A percentile compares a stretch with the other conserved stretches of the same genome.
These are phyloP conservation scores for Zygoascus meyerae DNA, from an alignment of 1,139 yeast species.

Conservation along the genomic window DNA sequence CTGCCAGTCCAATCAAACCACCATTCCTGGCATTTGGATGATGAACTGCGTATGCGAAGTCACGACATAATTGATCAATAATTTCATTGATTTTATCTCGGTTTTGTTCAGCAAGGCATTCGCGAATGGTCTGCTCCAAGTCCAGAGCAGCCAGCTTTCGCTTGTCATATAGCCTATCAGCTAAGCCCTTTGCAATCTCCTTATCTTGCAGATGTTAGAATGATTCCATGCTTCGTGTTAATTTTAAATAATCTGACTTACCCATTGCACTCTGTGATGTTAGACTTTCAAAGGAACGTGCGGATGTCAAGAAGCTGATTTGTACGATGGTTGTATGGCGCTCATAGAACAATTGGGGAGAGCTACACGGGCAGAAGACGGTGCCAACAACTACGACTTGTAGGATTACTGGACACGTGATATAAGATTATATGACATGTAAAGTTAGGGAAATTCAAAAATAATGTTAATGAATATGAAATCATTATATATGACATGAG, in stretches of 20 bases:
- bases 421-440: no score
- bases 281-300: neutral
- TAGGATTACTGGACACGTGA: no score
- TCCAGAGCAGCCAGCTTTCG: constrained; percentile 92
- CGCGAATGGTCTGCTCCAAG: constrained; percentile 72
- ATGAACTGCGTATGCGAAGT: constrained; percentile 70
- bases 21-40: constrained; percentile 73
- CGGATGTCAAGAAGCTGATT: neutral
- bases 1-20: constrained; percentile 71
- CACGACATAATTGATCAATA: constrained; percentile 61
- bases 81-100: constrained; percentile 61
- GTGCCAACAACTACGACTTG: no score
- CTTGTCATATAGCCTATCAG: constrained; percentile 88
- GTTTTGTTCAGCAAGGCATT: constrained; percentile 63
- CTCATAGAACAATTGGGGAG: no score
- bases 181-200: constrained; percentile 72
- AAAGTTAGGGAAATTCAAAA: no score
- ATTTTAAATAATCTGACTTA: constrained; percentile 1
- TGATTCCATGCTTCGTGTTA: neutral
- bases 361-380: no score
- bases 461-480: no score
- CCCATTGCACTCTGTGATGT: constrained; percentile 5
- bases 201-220: constrained; percentile 42
- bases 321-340: neutral
- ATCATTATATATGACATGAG: no score